Conservation (phyloP, 2,329 filamentous ascomycete genomes). For the Fusarium oligoseptatum region DNA sequence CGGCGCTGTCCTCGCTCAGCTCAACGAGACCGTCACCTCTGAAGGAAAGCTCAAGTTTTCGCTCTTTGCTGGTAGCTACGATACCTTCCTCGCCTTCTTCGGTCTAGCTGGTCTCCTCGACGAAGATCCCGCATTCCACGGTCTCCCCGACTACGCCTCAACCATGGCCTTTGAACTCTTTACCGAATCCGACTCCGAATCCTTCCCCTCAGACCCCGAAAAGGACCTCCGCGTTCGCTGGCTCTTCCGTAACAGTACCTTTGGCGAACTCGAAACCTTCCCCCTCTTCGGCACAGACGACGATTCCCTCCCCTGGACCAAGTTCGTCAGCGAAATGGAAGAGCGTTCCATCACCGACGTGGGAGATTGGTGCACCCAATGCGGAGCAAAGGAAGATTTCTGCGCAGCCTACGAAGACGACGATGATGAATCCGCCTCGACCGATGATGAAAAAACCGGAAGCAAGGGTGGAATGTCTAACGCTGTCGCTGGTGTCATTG, state of each 20-base stretch:
- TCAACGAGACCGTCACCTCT: conserved; percentile 49
- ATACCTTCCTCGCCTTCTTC: conserved; percentile 55
- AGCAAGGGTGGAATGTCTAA: conserved; percentile 47
- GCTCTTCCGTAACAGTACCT: conserved; percentile 53
- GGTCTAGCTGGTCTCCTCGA: conserved; percentile 46
- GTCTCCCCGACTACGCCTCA: conserved; percentile 53
- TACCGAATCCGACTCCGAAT: conserved; percentile 32
- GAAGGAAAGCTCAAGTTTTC: conserved; percentile 52
- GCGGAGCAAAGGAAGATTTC: conserved; percentile 46
- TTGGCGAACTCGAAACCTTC: conserved; percentile 45
- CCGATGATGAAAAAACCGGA: conserved; percentile 5
- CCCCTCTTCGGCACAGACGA: conserved; percentile 49
- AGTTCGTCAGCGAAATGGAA: conserved; percentile 48
- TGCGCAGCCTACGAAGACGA: conserved; percentile 49
- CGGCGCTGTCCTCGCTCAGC: conserved; percentile 47
- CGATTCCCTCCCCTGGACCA: conserved; percentile 47
- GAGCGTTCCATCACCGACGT: conserved; percentile 47
- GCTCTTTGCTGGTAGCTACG: conserved; percentile 52
- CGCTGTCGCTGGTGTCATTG: conserved; percentile 51
- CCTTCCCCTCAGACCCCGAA: conserved; percentile 45
- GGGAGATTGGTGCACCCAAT: conserved; percentile 49
- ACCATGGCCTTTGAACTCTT: conserved; percentile 55
- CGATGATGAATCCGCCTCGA: conserved; percentile 11
- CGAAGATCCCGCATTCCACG: conserved; percentile 48
- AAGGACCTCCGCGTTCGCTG: conserved; percentile 50